Conservation (phyloP, 345 rosid genomes). For the Populus tremula region DNA sequence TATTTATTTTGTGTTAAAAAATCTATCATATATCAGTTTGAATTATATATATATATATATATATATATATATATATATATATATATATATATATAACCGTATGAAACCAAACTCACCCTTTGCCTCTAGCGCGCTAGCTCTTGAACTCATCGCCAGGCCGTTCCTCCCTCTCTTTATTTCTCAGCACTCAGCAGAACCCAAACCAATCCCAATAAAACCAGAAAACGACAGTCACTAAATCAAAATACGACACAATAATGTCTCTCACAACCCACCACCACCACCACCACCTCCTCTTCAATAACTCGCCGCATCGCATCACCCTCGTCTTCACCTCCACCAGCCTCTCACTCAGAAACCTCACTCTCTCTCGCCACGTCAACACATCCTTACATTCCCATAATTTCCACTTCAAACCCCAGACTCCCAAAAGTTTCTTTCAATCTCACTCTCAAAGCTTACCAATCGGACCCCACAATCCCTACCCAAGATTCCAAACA, state of each 20-base stretch:
- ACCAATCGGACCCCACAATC: slow-evolving; percentile 12
- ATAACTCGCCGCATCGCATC: slow-evolving; percentile 33
- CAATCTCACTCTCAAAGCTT: slow-evolving; percentile 8
- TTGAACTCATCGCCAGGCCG: slow-evolving; percentile 34
- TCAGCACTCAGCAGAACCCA: neutral
- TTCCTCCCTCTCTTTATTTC: neutral
- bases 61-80: neutral
- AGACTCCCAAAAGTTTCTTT: neutral
- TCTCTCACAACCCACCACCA: slow-evolving; percentile 39
- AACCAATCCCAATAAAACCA: neutral
- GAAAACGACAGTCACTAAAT: neutral
- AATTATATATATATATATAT: neutral
- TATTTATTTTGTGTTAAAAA: no score
- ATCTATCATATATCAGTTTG: no score
- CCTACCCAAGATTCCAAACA: slow-evolving; percentile 8
- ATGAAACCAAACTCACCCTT: slow-evolving; percentile 6
- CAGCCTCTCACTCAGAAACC: slow-evolving; percentile 15
- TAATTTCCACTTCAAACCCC: slow-evolving; percentile 16
- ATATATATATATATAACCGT: neutral
- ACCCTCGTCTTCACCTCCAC: slow-evolving; percentile 29
- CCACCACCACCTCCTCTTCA: slow-evolving; percentile 38
- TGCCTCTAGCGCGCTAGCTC: slow-evolving; percentile 19
- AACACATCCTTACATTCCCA: slow-evolving; percentile 7
- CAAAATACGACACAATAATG: slow-evolving; percentile 24
- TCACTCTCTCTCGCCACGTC: slow-evolving; percentile 25